These are phyloP conservation scores for Eutrema heterophyllum DNA, from an alignment of 345 rosid species.

Conservation along the genomic window DNA sequence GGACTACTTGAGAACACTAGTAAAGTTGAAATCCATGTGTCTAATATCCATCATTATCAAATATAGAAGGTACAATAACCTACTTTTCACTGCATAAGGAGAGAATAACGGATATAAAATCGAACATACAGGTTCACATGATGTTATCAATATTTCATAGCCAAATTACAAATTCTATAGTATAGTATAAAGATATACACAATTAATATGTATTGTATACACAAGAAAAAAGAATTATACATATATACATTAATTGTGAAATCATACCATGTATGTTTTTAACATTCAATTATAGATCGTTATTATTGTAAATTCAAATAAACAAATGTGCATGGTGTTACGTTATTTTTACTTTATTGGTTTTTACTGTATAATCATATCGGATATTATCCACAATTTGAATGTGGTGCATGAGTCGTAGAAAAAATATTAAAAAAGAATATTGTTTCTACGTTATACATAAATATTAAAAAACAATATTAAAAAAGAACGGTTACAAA, in stretches of 20 bases:
- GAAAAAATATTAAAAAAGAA: background rate
- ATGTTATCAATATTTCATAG: background rate
- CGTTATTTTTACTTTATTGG: background rate
- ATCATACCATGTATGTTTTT: background rate
- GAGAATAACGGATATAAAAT: background rate
- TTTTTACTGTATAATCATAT: background rate
- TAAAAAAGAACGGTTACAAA: too few species aligned
- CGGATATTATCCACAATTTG: background rate
- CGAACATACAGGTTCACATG: background rate
- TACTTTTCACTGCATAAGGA: background rate
- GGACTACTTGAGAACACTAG: background rate
- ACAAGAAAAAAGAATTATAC: too few species aligned
- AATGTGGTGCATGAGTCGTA: background rate
- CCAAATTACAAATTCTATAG: background rate
- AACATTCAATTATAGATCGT: background rate
- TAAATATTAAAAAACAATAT: background rate
- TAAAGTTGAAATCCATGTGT: conserved; percentile 4
- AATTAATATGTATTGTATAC: background rate
- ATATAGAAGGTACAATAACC: background rate
- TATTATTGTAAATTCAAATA: background rate
- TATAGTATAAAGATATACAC: background rate
- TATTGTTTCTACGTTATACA: background rate
- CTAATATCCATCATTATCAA: background rate
- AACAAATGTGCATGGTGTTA: background rate
- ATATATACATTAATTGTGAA: too few species aligned